phyloP scores from a whole-genome alignment of 768 basidiomycete species.

The Ramaria sp. region DNA sequence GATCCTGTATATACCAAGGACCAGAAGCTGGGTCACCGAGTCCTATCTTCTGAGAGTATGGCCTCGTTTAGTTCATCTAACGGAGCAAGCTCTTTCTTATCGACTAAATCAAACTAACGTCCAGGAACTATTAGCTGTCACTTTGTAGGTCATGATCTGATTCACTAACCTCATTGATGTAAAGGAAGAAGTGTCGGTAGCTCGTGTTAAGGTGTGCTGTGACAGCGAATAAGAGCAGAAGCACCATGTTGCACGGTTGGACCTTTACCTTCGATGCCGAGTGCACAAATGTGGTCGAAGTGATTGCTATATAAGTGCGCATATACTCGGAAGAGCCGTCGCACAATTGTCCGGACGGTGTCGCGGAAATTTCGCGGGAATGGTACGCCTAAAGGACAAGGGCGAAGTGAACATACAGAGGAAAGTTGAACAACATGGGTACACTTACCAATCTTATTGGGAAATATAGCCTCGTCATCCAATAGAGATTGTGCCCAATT shows the following conservation, averaged over 20 bases:
- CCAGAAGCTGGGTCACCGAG: slow-evolving; percentile 13
- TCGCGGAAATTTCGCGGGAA: slow-evolving; percentile 87
- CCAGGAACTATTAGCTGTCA: background rate
- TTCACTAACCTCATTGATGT: slow-evolving; percentile 76
- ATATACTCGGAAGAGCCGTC: slow-evolving; percentile 92
- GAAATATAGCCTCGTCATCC: slow-evolving; percentile 88
- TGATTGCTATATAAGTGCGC: slow-evolving; percentile 99
- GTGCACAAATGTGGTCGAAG: slow-evolving; percentile 96
- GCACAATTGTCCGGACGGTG: slow-evolving; percentile 83
- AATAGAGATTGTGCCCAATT: slow-evolving; percentile 92
- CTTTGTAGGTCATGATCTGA: background rate
- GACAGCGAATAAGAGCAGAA: background rate
- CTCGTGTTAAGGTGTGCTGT: slow-evolving; percentile 96
- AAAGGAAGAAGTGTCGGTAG: slow-evolving; percentile 96
- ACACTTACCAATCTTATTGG: slow-evolving; percentile 79
- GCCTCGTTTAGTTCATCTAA: slow-evolving; percentile 93
- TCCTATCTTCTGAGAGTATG: slow-evolving; percentile 53
- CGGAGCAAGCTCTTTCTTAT: slow-evolving; percentile 92
- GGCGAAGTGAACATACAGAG: background rate
- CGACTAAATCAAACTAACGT: slow-evolving; percentile 79
- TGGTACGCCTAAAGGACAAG: slow-evolving; percentile 55
- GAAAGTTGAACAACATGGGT: background rate
- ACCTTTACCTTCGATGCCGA: slow-evolving; percentile 87
- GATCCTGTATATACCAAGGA: background rate
- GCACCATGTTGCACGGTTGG: background rate